Evolutionary conservation across 23 red algal genomes (phyloP).

Genomic region (Gracilaria gracilis): DNA sequence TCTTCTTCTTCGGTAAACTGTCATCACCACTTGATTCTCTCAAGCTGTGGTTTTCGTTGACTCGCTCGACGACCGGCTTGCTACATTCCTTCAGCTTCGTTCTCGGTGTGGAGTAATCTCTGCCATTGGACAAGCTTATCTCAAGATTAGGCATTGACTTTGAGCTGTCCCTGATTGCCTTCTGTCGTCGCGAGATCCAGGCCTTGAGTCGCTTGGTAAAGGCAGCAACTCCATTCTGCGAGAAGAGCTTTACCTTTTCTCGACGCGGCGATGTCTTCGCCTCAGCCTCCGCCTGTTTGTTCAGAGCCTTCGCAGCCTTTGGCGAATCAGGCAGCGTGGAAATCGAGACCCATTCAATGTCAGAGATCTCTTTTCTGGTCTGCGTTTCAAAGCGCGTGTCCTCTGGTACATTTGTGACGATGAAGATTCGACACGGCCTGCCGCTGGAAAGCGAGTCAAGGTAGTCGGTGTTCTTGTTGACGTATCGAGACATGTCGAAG

Average conservation of each 20-base stretch:
- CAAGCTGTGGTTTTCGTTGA: background rate
- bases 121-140: background rate
- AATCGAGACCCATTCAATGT: conserved; percentile 83
- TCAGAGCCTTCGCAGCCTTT: conserved; percentile 38
- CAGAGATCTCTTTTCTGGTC: conserved; percentile 96
- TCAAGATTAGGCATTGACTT: conserved; percentile 29
- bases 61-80: background rate
- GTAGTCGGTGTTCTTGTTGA: conserved; percentile 48
- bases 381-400: conserved; percentile 77
- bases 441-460: conserved; percentile 60
- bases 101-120: background rate
- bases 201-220: conserved; percentile 61
- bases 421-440: conserved; percentile 74
- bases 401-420: conserved; percentile 85
- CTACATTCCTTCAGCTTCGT: background rate
- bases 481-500: conserved; percentile 78
- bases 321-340: conserved; percentile 46
- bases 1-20: background rate
- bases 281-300: conserved; percentile 21
- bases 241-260: conserved; percentile 49
- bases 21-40: background rate
- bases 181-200: conserved; percentile 54
- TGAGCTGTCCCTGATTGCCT: conserved; percentile 1
- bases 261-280: conserved; percentile 1
- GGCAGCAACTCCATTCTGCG: conserved; percentile 54